Base-by-base conservation (phyloP, 768 basidiomycete genomes). In the Lentinula lateritia region DNA sequence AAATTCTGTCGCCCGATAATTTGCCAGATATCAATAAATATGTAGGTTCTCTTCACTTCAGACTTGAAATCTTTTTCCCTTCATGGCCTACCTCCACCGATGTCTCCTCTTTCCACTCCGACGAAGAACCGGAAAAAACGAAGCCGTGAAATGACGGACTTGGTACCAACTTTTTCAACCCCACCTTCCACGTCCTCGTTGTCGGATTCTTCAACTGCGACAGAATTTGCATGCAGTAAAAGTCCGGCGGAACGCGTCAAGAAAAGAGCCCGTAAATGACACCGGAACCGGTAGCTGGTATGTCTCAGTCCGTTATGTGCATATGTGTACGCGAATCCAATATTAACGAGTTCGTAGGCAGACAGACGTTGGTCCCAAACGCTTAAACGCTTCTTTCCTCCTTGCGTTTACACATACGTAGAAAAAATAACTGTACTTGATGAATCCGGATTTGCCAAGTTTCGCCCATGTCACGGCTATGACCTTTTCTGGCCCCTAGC, bases 31-130 rank as follows among this genome's bases (percentile, higher is more conserved):
- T 15, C 58, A 28, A 45, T 38, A 15, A 10, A n/a, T 20, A 13
- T 36, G n/a, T 57, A 90, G 89, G 85, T 91, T 6, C 73, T 91
- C 36, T 91, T 91, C 63, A 89, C 90, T 1, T 82, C 90, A 7
- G 90, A 91, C 65, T 72, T 91, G 35, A 89, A 87, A 65, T 75
- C 82, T 0, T 91, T 90, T 63, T 79, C 88, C 1, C 70, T 80
- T 10, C 83, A 87, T 62, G 87, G 86, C n/a, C 67, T 81, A 53
- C 63, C 73, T 7, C 66, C 69, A 2, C 66, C 73, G 18, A 36
- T 7, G 5, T 42, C 35, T 34, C 6, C 48, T 50, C 9, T 41
- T 18, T n/a, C 50, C 34, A 28, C 15, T 50, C 58, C 35, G n/a
- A 28, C 16, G 15, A 60, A 60, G n/a, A 28, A 52, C 20, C 48